phyloP scores from a whole-genome alignment of 2,329 filamentous ascomycete genomes.

The Didymella pomorum region DNA sequence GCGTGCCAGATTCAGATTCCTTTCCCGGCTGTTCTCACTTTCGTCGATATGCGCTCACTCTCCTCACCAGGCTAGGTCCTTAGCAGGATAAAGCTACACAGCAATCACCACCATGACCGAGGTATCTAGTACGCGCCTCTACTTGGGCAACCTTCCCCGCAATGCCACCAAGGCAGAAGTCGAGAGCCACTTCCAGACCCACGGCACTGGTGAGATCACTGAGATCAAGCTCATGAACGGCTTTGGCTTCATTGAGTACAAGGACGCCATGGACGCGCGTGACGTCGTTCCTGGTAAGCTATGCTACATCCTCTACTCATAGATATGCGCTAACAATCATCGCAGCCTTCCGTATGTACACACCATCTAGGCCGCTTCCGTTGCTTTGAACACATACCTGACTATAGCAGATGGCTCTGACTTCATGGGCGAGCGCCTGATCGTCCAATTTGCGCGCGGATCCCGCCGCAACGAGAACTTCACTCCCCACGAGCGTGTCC shows the following conservation, averaged over 20 bases:
- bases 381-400: slow-evolving; percentile 20
- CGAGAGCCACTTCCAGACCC: slow-evolving; percentile 91
- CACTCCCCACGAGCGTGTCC: slow-evolving; percentile 69
- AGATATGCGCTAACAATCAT: slow-evolving; percentile 35
- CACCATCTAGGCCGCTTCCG: not conserved
- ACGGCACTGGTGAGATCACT: slow-evolving; percentile 96
- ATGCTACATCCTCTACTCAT: slow-evolving; percentile 22
- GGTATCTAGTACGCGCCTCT: slow-evolving; percentile 93
- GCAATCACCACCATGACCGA: slow-evolving; percentile 69
- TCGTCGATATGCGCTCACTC: slow-evolving; percentile 45
- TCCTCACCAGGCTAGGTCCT: slow-evolving; percentile 45
- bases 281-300: slow-evolving; percentile 94
- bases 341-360: slow-evolving; percentile 64
- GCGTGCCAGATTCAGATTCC: slow-evolving; percentile 35
- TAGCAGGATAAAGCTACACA: slow-evolving; percentile 26
- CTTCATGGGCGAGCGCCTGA: slow-evolving; percentile 97
- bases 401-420: slow-evolving; percentile 81
- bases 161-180: slow-evolving; percentile 97
- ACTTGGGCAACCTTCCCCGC: slow-evolving; percentile 96
- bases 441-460: slow-evolving; percentile 97
- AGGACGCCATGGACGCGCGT: slow-evolving; percentile 96
- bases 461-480: slow-evolving; percentile 74
- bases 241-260: slow-evolving; percentile 99
- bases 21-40: slow-evolving; percentile 34
- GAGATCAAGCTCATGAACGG: slow-evolving; percentile 99